phyloP scores from a whole-genome alignment of 345 rosid genomes.

The Arabidopsis thaliana region TAIR10.1 NC_003070.9:4886501-4887000 shows the following conservation, averaged over 20 bases:
- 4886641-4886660: slow-evolving; percentile 56
- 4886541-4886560: slow-evolving; percentile 2
- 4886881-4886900: background rate
- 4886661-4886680: slow-evolving; percentile 44
- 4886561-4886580: slow-evolving; percentile 8
- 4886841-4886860: background rate
- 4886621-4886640: slow-evolving; percentile 68
- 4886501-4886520: slow-evolving; percentile 51
- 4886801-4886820: background rate
- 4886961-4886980: background rate
- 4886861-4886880: background rate
- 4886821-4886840: background rate
- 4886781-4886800: background rate
- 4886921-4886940: background rate
- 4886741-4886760: background rate
- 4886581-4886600: slow-evolving; percentile 23
- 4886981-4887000: background rate
- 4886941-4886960: background rate
- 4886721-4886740: background rate
- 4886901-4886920: too few relatives aligned
- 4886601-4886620: slow-evolving; percentile 83
- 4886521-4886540: background rate
- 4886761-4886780: background rate
- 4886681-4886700: slow-evolving; percentile 19
- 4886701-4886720: slow-evolving; percentile 2